Conservation (phyloP, 2,329 filamentous ascomycete genomes). For the Alternaria ethzedia region DNA sequence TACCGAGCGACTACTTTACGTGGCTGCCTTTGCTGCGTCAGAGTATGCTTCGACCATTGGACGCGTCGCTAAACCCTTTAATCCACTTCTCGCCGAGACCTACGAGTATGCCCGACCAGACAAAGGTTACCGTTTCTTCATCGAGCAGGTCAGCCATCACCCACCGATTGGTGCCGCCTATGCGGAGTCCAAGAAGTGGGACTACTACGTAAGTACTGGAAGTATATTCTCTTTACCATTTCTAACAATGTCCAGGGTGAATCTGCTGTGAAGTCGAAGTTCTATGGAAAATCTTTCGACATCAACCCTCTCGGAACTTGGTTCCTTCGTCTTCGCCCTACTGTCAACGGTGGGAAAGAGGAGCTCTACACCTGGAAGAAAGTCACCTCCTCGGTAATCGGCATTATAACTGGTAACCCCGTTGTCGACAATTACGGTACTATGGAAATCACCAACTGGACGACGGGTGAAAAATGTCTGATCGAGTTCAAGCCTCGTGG, state of each 20-base stretch:
- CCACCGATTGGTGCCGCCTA: conserved; percentile 92
- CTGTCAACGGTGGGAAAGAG: conserved; percentile 67
- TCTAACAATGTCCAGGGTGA: conserved; percentile 68
- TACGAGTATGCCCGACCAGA: conserved; percentile 96
- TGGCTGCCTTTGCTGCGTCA: conserved; percentile 92
- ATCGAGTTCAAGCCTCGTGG: conserved; percentile 94
- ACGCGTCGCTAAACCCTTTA: conserved; percentile 97
- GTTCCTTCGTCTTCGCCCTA: conserved; percentile 86
- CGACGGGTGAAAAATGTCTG: conserved; percentile 85
- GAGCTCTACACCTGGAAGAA: conserved; percentile 99
- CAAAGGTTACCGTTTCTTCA: conserved; percentile 97
- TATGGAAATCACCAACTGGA: conserved; percentile 98
- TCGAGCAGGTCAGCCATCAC: conserved; percentile 98
- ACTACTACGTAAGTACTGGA: conserved; percentile 71
- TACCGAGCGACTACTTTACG: conserved; percentile 89
- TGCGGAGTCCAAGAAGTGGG: conserved; percentile 92
- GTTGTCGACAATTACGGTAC: conserved; percentile 97
- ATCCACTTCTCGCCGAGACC: conserved; percentile 92
- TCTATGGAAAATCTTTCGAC: conserved; percentile 97
- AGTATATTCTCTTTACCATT: not conserved
- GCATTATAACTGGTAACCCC: conserved; percentile 96
- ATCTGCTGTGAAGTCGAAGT: conserved; percentile 93
- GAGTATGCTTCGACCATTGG: conserved; percentile 97
- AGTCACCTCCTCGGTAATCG: conserved; percentile 95
- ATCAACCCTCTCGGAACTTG: conserved; percentile 96